Evolutionary conservation across 1,139 yeast genomes (phyloP), one percentile per base, ranked within the genome.

Genomic region (Pichia sp.): DNA sequence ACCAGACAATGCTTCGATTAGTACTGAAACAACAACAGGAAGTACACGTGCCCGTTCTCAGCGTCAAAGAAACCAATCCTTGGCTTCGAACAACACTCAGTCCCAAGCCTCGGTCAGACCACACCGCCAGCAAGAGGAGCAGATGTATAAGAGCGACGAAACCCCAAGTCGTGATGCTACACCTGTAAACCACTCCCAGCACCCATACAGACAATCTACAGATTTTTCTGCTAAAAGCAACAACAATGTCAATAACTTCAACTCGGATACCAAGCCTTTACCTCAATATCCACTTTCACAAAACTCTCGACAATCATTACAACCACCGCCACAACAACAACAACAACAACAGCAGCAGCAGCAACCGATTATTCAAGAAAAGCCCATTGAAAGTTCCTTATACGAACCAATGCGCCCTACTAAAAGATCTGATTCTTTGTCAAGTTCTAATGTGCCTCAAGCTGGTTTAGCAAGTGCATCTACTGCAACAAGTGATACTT

Each of bases 1-100:
- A 46, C 61, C 68, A 18, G 69, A 65, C 43, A 44, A 59, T 41
- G 54, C 64, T 8, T 65, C 68, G 3, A 46, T 64, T 23, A 50
- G 46, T 9, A 61, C 66, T 41, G 58, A 57, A 25, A 45, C 47
- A 13, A 54, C 55, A n/a, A 49, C 52, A n/a, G 53, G 45, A 22
- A 44, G 56, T 26, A 19, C 53, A 3, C 47, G 53, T 41, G 47
- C 42, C 6, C 48, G 53, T 3, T 9, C n/a, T 4, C 39, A 34
- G 12, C 46, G 58, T 43, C 48, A 41, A 40, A 56, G 59, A 53
- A 44, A 52, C 41, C 54, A 56, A 34, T 53, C 59, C 9, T 23
- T 47, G n/a, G 48, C 46, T 31, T 52, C 54, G n/a, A 41, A 25
- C 19, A 16, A 9, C 21, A 23, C 52, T 7, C 49, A 39, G 19